A percentile compares a stretch with the other conserved stretches of the same genome.
Evolutionary conservation across 2,329 filamentous ascomycete species (phyloP).

Genomic region (Ilyonectria mors-panacis): DNA sequence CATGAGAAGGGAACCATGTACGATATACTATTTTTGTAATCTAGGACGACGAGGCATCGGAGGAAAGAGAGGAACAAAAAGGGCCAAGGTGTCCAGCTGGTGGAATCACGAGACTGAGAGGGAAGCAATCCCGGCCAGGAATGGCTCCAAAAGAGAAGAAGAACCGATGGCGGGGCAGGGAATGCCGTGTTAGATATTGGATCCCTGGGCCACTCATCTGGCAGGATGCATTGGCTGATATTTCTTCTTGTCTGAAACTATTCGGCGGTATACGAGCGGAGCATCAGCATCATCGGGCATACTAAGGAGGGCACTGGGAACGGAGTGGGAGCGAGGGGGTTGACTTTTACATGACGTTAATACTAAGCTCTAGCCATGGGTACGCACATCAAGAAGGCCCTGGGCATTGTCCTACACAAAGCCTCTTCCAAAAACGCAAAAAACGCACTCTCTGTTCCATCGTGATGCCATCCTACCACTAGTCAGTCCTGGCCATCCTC

Average conservation of each 20-base stretch:
- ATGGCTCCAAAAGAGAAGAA: constrained; percentile 21
- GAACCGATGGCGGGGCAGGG: constrained; percentile 19
- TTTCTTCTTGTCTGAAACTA: constrained; percentile 38
- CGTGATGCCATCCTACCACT: constrained; percentile 18
- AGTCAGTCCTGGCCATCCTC: constrained; percentile 28
- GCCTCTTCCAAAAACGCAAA: constrained; percentile 14
- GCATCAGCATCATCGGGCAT: constrained; percentile 34
- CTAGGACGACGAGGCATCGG: constrained; percentile 36
- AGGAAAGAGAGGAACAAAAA: constrained; percentile 15
- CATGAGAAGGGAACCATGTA: constrained; percentile 36
- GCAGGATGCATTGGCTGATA: constrained; percentile 34
- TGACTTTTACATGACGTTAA: constrained; percentile 24
- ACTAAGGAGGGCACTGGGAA: constrained; percentile 26
- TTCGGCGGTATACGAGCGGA: constrained; percentile 34
- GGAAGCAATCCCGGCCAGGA: constrained; percentile 18
- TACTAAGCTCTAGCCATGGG: constrained; percentile 32
- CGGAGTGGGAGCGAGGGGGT: constrained; percentile 21
- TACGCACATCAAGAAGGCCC: constrained; percentile 34
- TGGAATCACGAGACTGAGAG: constrained; percentile 17
- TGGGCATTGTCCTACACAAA: constrained; percentile 41
- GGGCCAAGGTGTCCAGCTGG: constrained; percentile 32
- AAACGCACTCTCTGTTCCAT: constrained; percentile 2
- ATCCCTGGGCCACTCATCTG: constrained; percentile 38
- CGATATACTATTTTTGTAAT: constrained; percentile 50
- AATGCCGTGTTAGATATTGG: constrained; percentile 39